Percentiles rank a stretch among this genome's conserved stretches.
These are phyloP conservation scores for Cladosporium sp. DNA, from an alignment of 2,329 filamentous ascomycete genomes.

Conservation along the genomic window DNA sequence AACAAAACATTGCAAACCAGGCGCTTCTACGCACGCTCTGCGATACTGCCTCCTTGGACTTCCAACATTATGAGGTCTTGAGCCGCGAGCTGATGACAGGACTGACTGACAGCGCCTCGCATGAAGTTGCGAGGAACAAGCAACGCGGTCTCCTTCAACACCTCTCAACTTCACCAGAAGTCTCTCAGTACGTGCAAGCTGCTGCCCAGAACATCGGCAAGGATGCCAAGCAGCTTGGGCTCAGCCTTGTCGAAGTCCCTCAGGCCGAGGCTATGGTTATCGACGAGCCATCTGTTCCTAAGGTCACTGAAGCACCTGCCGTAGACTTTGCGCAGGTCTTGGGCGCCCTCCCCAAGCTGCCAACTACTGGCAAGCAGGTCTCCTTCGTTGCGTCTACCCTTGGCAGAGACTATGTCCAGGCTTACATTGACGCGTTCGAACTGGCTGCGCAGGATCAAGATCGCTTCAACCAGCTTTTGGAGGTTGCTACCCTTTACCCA, in stretches of 20 bases:
- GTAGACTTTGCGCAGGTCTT: conserved; percentile 1
- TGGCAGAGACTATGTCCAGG: background rate
- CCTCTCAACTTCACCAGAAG: background rate
- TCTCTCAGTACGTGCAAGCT: conserved; percentile 5
- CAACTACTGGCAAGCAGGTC: background rate
- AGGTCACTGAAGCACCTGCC: background rate
- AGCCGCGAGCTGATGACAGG: conserved; percentile 5
- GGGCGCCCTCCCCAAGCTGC: conserved; percentile 1
- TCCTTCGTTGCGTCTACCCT: background rate
- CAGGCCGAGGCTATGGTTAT: conserved; percentile 1
- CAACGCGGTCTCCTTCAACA: conserved; percentile 5
- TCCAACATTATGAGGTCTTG: conserved; percentile 2
- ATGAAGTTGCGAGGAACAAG: conserved; percentile 3
- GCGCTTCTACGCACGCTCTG: conserved; percentile 6
- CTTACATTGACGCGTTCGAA: conserved; percentile 1
- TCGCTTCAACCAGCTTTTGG: conserved; percentile 14
- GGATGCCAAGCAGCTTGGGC: conserved; percentile 3
- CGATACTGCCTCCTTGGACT: background rate
- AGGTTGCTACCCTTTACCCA: conserved; percentile 14
- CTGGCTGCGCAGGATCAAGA: conserved; percentile 14
- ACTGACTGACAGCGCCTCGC: background rate
- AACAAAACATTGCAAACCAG: conserved; percentile 5
- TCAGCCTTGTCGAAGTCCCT: conserved; percentile 6
- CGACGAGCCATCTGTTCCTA: background rate
- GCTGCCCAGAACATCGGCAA: conserved; percentile 1